Evolutionary conservation across 352 stramenopile genomes (phyloP), one percentile per base, ranked within the genome.

Genomic region (Ophiocytium majus): DNA sequence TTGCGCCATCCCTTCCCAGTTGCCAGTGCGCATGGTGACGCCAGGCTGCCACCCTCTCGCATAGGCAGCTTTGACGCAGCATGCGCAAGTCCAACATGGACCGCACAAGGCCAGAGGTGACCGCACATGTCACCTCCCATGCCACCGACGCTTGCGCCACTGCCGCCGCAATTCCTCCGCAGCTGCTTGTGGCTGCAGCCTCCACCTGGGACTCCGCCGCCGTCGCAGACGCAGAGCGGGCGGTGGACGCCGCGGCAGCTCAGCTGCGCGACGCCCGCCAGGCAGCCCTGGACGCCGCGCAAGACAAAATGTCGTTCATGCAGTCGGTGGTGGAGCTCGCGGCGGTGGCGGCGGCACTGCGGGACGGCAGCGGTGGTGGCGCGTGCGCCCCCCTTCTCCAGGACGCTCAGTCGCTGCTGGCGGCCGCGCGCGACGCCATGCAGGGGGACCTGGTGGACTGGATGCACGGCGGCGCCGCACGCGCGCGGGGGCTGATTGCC

Each of bases 271-370:
- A 5, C 5, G 64, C 64, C 5, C 64, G 64, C 31, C 64, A 37
- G 31, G 34, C 64, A 76, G 64, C 64, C 5, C 31, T 76, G 5
- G 10, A 76, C 31, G 64, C 64, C 31, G 64, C 31, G 64, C 64
- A 76, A 17, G 64, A 34, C 5, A 76, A 76, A 17, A 76, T 76
- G 64, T 34, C 64, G 34, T 17, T 76, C 64, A 76, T 76, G 64
- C 64, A 76, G 34, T 5, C 31, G 5, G 31, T 76, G 5, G 64
- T 76, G 5, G 34, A 34, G 5, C 64, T 76, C 34, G 64, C n/a
- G n/a, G n/a, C n/a, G n/a, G n/a, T n/a, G n/a, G n/a, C n/a, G n/a
- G n/a, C n/a, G n/a, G n/a, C n/a, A n/a, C n/a, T n/a, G n/a, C n/a
- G n/a, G n/a, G 43, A 57, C 43, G 14, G 5, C 43, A 5, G 14